Conservation (phyloP, 2,329 filamentous ascomycete species). For the Cladosporium sp. region DNA sequence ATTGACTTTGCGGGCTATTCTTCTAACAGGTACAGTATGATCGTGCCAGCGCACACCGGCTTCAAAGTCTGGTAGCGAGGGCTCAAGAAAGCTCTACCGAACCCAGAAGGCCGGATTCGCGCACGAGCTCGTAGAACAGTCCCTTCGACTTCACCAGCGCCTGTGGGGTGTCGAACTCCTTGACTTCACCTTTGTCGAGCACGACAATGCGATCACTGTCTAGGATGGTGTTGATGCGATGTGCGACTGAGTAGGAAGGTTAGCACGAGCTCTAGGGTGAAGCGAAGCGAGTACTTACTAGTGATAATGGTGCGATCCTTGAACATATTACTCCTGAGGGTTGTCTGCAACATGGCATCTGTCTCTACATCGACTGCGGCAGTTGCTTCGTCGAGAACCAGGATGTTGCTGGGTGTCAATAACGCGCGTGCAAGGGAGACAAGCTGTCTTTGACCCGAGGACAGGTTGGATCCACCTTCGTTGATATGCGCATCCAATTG, state of each 20-base stretch:
- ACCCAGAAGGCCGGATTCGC: constrained; percentile 75
- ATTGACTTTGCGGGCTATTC: neutral
- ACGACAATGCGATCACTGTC: constrained; percentile 87
- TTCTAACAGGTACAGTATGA: neutral
- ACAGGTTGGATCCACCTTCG: constrained; percentile 96
- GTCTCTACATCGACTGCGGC: constrained; percentile 68
- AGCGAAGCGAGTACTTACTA: constrained; percentile 36
- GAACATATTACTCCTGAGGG: constrained; percentile 65
- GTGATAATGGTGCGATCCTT: constrained; percentile 94
- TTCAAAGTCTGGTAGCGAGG: constrained; percentile 3
- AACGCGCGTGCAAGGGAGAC: constrained; percentile 90
- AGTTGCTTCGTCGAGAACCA: constrained; percentile 95
- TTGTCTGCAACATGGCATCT: constrained; percentile 61
- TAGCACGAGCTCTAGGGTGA: neutral
- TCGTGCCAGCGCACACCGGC: neutral
- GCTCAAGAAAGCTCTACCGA: constrained; percentile 22
- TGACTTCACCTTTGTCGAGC: constrained; percentile 82
- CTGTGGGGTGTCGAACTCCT: constrained; percentile 85
- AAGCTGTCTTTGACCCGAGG: constrained; percentile 89
- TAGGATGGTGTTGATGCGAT: constrained; percentile 96
- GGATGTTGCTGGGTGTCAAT: constrained; percentile 91
- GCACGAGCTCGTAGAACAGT: constrained; percentile 84
- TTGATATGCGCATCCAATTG: constrained; percentile 85
- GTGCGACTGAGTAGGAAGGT: constrained; percentile 57
- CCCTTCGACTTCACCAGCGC: constrained; percentile 72